These are phyloP conservation scores for Kregervanrija delftensis DNA, from an alignment of 805 yeast species.

Conservation along the genomic window DNA sequence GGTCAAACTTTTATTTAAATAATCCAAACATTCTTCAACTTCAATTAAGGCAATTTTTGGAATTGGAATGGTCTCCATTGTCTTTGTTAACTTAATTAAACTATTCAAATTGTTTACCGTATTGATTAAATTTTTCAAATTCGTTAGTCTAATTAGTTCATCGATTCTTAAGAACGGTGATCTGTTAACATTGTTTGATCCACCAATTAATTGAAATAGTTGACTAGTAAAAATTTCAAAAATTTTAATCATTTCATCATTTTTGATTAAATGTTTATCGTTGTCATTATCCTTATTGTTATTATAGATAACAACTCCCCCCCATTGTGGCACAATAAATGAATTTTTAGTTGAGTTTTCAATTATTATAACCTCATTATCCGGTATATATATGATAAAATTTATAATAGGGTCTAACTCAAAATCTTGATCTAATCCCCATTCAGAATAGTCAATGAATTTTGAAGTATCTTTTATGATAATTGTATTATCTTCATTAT, in stretches of 20 bases:
- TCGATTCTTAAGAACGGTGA: constrained; percentile 62
- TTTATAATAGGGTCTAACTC: constrained; percentile 62
- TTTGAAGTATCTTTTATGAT: constrained; percentile 58
- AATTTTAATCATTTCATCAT: constrained; percentile 25
- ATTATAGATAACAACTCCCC: constrained; percentile 60
- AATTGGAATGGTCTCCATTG: constrained; percentile 74
- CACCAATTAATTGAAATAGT: constrained; percentile 64
- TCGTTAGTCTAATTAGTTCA: constrained; percentile 52
- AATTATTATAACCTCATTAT: constrained; percentile 37
- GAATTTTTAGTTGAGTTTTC: constrained; percentile 43
- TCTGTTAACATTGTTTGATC: constrained; percentile 45
- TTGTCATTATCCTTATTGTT: constrained; percentile 15
- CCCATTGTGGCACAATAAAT: constrained; percentile 85
- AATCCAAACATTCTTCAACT: constrained; percentile 44
- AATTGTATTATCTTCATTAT: neutral
- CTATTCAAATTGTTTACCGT: constrained; percentile 70
- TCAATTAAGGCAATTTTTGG: constrained; percentile 63
- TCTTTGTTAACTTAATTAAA: constrained; percentile 57
- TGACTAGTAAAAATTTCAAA: constrained; percentile 71
- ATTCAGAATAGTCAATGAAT: constrained; percentile 76
- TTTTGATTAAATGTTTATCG: neutral
- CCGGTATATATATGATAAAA: constrained; percentile 63
- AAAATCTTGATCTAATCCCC: constrained; percentile 50
- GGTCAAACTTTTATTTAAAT: constrained; percentile 29
- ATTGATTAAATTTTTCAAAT: constrained; percentile 49